Base-by-base conservation (phyloP, 2,329 filamentous ascomycete species). In the Cytospora paraplurivora region DNA sequence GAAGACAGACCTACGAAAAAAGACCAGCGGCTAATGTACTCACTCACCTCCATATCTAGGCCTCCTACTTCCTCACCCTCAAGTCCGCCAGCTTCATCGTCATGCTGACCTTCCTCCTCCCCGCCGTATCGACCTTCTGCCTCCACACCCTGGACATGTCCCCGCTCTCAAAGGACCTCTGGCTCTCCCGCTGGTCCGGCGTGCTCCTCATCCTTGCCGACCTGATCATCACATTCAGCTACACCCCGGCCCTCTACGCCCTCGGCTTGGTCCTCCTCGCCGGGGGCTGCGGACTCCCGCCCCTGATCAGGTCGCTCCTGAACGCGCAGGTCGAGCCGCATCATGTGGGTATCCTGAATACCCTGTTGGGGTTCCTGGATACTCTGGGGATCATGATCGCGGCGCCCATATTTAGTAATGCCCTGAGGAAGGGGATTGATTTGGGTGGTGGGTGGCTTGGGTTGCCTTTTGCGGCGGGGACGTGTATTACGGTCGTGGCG, bases 341-440 rank as follows among this genome's bases (percentile, higher is more conserved):
- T 63, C 80, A 84, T 5, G 76, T 85, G 13, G 84, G 82, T 27
- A 79, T 80, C 0, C 73, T 85, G 32, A 87, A 85, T 69, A 82
- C 80, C 5, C 73, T 82, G 4, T 74, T 87, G 11, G 76, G 78
- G 2, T 75, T 85, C 32, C 69, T 82, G 37, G 82, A 87, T 65
- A 80, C 77, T 10, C 49, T 79, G 12, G 80, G 83, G n/a, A 67
- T 78, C 1, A 77, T 85, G 64, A 56, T 80, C 6, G 78, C 77
- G 0, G 76, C 77, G 1, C 83, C 83, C 0, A 65, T 79, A 0
- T 72, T 86, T 38, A 81, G 80, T 1, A 75, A 72, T 69, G 69
- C 83, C 7, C 77, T 86, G 47, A 74, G 77, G 41, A 67, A 71
- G 1, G 84, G 83, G 0, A 69, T 84, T 54, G 67, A 77, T 12